Percentiles rank a stretch among this genome's conserved stretches.
Conservation (phyloP, 768 basidiomycete species). For the Leccinum rimulosum region DNA sequence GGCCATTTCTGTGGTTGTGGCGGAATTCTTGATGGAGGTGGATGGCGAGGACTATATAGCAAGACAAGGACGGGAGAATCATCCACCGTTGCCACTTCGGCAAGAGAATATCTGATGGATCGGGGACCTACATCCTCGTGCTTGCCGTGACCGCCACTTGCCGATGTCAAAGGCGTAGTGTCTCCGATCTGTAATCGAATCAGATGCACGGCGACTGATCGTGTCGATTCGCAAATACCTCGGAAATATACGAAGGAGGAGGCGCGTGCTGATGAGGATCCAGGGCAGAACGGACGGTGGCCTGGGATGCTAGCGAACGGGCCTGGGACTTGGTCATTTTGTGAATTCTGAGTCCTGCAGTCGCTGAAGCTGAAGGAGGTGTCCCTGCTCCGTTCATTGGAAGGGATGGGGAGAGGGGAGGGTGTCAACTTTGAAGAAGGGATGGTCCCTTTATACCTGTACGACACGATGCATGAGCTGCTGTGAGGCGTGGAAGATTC, state of each 20-base stretch:
- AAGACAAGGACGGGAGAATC: conserved; percentile 3
- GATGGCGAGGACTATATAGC: conserved; percentile 13
- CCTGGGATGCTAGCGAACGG: conserved; percentile 3
- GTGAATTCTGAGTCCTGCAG: conserved; percentile 9
- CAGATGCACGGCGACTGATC: conserved; percentile 10
- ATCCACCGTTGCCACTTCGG: conserved; percentile 16
- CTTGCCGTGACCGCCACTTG: conserved; percentile 1
- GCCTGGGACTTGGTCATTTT: conserved; percentile 12
- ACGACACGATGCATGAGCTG: conserved; percentile 14
- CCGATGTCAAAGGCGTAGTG: conserved; percentile 12
- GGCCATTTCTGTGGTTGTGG: conserved; percentile 13
- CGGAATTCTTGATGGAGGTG: neutral
- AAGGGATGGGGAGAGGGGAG: neutral
- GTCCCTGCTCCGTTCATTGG: conserved; percentile 11
- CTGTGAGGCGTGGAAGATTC: conserved; percentile 17
- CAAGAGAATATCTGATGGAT: conserved; percentile 10
- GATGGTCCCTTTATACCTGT: conserved; percentile 15
- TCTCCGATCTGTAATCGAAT: conserved; percentile 16
- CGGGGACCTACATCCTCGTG: conserved; percentile 4
- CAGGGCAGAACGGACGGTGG: conserved; percentile 2
- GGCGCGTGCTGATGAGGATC: conserved; percentile 16
- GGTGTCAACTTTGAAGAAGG: neutral
- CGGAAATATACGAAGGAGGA: conserved; percentile 4
- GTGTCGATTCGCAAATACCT: conserved; percentile 12
- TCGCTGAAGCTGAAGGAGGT: conserved; percentile 1